Evolutionary conservation across 192 early-diverging fungal genomes (phyloP), one percentile per base, ranked within the genome.

Genomic region (Gryganskiella cystojenkinii): DNA sequence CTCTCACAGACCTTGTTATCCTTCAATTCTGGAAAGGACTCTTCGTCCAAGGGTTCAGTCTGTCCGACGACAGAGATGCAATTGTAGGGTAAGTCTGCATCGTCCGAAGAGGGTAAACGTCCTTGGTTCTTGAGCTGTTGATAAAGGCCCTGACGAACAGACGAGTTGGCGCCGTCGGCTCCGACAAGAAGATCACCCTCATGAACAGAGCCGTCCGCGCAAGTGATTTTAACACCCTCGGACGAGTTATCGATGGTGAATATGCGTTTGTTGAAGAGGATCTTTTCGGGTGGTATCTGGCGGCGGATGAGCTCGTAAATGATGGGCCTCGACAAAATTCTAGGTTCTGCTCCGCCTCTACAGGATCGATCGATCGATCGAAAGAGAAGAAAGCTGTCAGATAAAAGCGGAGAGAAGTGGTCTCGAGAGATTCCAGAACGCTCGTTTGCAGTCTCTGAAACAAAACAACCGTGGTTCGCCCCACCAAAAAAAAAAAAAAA

Each of bases 131-230:
- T 73, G 27, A 58, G 35, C 17, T 25, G 27, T 14, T 25, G 25
- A 43, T 33, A 68, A 35, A 76, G 30, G 7, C 43, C 25, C 22
- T 67, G 56, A n/a, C 71, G 55, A 15, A 80, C 71, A n/a, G 28
- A 17, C 17, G 44, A 52, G 34, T 57, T 35, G 2, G 61, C 70
- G 0, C 79, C 79, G 40, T 80, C 79, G 2, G 79, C 79, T 6
- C 79, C 79, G 14, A 80, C 55, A 2, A 80, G 45, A 24, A 80
- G 40, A 19, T 80, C 79, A 0, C 79, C 79, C 7, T 51, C 51
- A 24, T 81, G 68, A 1, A 27, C 49, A 1, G 25, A 50, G 28
- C 67, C 57, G 34, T 80, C 79, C 8, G 35, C 34, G 42, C 27
- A 80, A 3, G 27, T 28, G 9, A 65, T 30, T 25, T 30, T 63